These are phyloP conservation scores for Lomentospora prolificans DNA, from an alignment of 2,329 filamentous ascomycete species.

Conservation along the genomic window DNA sequence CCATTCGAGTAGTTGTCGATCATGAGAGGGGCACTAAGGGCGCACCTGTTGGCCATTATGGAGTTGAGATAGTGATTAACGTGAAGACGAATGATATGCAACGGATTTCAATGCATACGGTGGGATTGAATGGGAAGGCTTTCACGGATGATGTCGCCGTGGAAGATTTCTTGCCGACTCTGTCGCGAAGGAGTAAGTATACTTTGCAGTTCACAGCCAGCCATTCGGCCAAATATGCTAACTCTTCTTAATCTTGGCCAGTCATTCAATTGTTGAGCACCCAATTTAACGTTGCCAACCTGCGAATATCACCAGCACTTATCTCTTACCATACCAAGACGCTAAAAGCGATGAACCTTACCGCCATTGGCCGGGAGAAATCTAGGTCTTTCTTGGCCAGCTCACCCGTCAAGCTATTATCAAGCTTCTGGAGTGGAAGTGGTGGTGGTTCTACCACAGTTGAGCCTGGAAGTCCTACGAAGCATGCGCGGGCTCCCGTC, in stretches of 20 bases:
- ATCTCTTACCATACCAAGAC: conserved; percentile 72
- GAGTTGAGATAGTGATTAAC: conserved; percentile 62
- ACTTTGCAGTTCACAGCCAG: too few species aligned
- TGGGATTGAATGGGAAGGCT: conserved; percentile 59
- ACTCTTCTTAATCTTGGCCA: conserved; percentile 24
- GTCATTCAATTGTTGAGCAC: conserved; percentile 63
- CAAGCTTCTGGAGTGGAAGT: conserved; percentile 63
- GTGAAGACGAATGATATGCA: conserved; percentile 44
- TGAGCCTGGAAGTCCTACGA: conserved; percentile 21
- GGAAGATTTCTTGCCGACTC: conserved; percentile 63
- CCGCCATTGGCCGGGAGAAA: conserved; percentile 51
- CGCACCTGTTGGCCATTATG: conserved; percentile 55
- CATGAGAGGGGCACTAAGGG: conserved; percentile 56
- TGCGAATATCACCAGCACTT: conserved; percentile 54
- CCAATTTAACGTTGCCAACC: conserved; percentile 60
- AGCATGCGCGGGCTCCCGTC: conserved; percentile 29
- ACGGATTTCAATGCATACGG: conserved; percentile 38
- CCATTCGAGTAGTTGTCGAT: conserved; percentile 65
- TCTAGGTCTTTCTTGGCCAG: conserved; percentile 61
- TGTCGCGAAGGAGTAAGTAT: conserved; percentile 61
- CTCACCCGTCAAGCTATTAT: conserved; percentile 87
- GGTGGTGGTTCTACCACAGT: conserved; percentile 33
- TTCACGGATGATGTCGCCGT: conserved; percentile 64
- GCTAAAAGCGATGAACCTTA: conserved; percentile 57
- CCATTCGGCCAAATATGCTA: conserved; percentile 17